Evolutionary conservation across 148 eudicot species (phyloP).

Genomic region (Chenopodium quinoa): DNA sequence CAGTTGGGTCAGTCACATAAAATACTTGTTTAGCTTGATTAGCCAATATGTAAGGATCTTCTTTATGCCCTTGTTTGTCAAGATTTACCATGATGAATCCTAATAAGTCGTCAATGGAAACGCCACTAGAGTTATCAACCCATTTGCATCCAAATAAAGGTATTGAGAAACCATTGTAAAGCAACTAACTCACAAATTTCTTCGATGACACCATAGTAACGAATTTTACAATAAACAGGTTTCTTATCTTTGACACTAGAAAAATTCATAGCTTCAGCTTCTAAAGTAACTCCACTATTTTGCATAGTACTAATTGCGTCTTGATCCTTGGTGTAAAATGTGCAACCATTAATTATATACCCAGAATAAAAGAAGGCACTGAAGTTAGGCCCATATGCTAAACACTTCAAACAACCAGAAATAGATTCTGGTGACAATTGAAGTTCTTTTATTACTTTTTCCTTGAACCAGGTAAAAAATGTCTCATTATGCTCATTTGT

Average conservation of each 20-base stretch:
- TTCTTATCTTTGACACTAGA: too few species aligned
- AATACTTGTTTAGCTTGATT: background rate
- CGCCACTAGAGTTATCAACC: too few species aligned
- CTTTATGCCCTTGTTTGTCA: background rate
- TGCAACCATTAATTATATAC: background rate
- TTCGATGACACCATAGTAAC: too few species aligned
- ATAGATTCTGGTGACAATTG: background rate
- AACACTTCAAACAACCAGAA: background rate
- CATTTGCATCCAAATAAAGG: too few species aligned
- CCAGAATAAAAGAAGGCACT: background rate
- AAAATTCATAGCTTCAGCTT: background rate
- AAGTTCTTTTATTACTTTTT: background rate
- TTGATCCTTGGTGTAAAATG: conserved; percentile 1
- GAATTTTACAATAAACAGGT: too few species aligned
- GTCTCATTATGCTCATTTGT: too few species aligned
- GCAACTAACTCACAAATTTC: too few species aligned
- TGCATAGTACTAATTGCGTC: background rate
- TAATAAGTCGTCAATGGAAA: too few species aligned
- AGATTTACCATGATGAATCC: too few species aligned
- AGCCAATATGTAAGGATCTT: background rate
- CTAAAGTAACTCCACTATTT: background rate
- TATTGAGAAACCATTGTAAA: too few species aligned
- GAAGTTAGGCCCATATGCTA: background rate
- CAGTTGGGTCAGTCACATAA: background rate
- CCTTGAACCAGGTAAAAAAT: background rate